Evolutionary conservation across 176 grass and related monocot species (phyloP).

Genomic region (Paspalum vaginatum): DNA sequence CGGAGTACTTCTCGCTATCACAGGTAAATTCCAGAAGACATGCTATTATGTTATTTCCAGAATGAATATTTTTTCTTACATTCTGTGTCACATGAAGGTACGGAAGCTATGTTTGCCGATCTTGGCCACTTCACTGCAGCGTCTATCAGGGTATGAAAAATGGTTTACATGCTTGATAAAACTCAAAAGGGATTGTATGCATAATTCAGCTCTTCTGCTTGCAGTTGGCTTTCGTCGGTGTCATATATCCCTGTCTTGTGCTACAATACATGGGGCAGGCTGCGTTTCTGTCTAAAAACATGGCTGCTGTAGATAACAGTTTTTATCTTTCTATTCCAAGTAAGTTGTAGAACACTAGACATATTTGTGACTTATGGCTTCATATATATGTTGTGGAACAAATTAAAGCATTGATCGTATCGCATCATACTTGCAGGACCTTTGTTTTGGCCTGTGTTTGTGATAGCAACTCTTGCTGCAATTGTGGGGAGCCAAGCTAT

Average conservation of each 20-base stretch:
- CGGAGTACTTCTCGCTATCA: constrained; percentile 64
- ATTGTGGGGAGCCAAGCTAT: constrained; percentile 73
- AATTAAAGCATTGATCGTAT: not conserved
- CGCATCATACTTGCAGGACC: constrained; percentile 49
- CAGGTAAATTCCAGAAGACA: constrained; percentile 48
- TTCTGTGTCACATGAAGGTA: constrained; percentile 47
- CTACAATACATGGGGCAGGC: constrained; percentile 87
- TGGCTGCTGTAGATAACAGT: constrained; percentile 25
- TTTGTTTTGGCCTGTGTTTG: constrained; percentile 79
- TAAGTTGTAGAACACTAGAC: constrained; percentile 39
- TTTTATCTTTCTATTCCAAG: constrained; percentile 78
- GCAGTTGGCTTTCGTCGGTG: constrained; percentile 66
- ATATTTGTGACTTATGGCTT: constrained; percentile 2
- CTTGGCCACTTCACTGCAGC: constrained; percentile 69
- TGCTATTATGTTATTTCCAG: not conserved
- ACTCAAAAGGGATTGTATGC: not conserved
- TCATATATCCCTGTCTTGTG: constrained; percentile 78
- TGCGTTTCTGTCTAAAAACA: constrained; percentile 75
- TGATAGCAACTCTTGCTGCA: constrained; percentile 74
- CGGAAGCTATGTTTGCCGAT: constrained; percentile 90
- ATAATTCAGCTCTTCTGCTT: constrained; percentile 17
- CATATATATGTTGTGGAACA: not conserved
- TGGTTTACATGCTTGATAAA: not conserved
- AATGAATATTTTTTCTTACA: no score
- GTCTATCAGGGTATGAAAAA: constrained; percentile 70